Evolutionary conservation across 805 yeast genomes (phyloP), one percentile per base, ranked within the genome.

Genomic region (Jamesozyma hellenica): DNA sequence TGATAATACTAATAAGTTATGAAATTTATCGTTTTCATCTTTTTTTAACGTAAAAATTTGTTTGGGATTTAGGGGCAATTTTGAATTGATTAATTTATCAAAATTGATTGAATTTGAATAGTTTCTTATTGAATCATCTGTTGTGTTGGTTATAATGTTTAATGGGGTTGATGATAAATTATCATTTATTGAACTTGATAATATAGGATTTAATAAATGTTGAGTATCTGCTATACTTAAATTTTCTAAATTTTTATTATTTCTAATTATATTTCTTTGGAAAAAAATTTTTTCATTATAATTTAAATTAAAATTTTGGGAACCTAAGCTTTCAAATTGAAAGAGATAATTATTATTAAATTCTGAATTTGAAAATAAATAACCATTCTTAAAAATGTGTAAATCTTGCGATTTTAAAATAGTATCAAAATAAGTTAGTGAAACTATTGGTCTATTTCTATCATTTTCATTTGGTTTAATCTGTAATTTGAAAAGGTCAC

Each of bases 261-360:
- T 11, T 8, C 13, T 41, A 3, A 16, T 10, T 1, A 46, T 57
- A 4, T 68, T 61, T 4, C 57, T 53, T 6, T 21, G 5, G 8
- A 21, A 21, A 21, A 21, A 6, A 6, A 6, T 5, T 6, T 21
- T 21, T 21, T 21, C 23, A 21, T 6, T 29, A n/a, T 34, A 27
- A 21, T 37, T 12, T 15, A 18, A 19, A 3, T 37, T 12, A 18
- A 18, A 19, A 3, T 63, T 63, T 28, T 61, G 63, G 1, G 70
- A 78, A 1, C 94, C 95, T 34, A 87, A 62, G 36, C 72, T 72
- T 45, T 81, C 85, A 51, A 90, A 82, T 55, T 86, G 95, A 51
- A 79, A 84, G n/a, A 83, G 64, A 15, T 65, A 58, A 50, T 79
- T 83, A 51, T 80, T 77, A 23, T 80, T 77, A 41, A 65, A 58